These are phyloP conservation scores for Penicillium odoratum DNA, from an alignment of 495 filamentous ascomycete species.

Conservation along the genomic window DNA sequence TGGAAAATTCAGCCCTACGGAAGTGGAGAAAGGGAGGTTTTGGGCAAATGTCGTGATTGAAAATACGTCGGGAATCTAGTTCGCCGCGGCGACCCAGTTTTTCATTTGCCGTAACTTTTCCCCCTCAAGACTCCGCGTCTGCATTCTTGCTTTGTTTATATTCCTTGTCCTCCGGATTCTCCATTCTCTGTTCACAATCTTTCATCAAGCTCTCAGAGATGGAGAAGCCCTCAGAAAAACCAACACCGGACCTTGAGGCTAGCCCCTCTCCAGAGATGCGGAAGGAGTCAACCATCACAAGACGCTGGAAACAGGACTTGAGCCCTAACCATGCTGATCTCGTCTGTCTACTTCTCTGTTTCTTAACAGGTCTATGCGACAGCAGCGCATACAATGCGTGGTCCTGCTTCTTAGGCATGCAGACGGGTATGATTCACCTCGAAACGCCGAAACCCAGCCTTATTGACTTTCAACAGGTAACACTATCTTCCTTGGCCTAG, in stretches of 20 bases:
- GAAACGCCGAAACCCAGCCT: no score
- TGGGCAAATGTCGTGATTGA: slow-evolving; percentile 1
- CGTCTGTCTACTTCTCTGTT: slow-evolving; percentile 55
- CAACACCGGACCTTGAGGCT: slow-evolving; percentile 28
- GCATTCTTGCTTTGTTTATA: no score
- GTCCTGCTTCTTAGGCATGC: slow-evolving; percentile 63
- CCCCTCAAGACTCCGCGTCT: neutral
- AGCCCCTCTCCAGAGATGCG: slow-evolving; percentile 19
- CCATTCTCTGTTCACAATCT: no score
- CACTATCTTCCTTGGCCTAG: slow-evolving; percentile 66
- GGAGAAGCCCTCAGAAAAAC: slow-evolving; percentile 21
- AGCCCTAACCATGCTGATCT: slow-evolving; percentile 48
- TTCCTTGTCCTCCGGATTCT: no score
- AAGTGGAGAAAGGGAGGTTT: neutral
- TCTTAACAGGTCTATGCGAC: slow-evolving; percentile 61
- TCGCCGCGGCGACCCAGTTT: slow-evolving; percentile 8
- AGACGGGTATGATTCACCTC: slow-evolving; percentile 52
- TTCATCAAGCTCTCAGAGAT: slow-evolving; percentile 7
- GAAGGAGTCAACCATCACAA: slow-evolving; percentile 13
- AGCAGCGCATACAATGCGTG: slow-evolving; percentile 62
- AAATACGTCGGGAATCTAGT: slow-evolving; percentile 2
- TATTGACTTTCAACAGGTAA: slow-evolving; percentile 45
- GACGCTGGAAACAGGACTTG: slow-evolving; percentile 40
- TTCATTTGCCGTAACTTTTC: neutral
- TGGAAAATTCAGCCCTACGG: neutral